phyloP scores from a whole-genome alignment of 1,139 yeast genomes.

The Magnusiomyces paraingens region DNA sequence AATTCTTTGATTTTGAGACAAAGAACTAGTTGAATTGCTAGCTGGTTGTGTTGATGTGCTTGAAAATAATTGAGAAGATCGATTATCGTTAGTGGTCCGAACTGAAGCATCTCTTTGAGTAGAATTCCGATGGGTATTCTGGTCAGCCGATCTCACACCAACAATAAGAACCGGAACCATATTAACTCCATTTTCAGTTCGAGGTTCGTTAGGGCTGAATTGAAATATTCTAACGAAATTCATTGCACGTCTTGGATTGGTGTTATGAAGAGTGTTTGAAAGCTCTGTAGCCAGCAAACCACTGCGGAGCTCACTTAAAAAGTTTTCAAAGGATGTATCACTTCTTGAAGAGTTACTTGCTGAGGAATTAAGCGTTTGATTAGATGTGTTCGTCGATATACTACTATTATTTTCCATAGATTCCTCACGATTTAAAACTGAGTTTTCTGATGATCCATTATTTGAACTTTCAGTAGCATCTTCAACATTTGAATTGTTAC shows the following conservation, averaged over 20 bases:
- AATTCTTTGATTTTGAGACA: no score
- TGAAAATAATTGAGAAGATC: no score
- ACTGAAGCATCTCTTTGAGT: no score
- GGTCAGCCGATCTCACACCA: conserved; percentile 45
- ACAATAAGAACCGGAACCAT: conserved; percentile 49
- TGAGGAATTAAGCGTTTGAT: background rate
- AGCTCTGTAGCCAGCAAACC: conserved; percentile 39
- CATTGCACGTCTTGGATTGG: conserved; percentile 22
- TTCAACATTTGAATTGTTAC: background rate
- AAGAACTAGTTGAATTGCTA: no score
- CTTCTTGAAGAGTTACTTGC: conserved; percentile 13
- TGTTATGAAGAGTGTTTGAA: conserved; percentile 18
- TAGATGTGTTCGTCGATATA: background rate
- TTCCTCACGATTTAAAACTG: background rate
- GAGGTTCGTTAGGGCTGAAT: conserved; percentile 25
- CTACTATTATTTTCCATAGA: background rate
- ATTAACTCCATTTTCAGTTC: conserved; percentile 9
- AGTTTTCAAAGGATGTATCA: conserved; percentile 35
- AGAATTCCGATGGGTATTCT: conserved; percentile 6
- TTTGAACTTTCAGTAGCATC: background rate
- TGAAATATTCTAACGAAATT: conserved; percentile 51
- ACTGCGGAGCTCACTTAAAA: conserved; percentile 36
- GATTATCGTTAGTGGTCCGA: no score
- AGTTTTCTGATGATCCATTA: background rate
- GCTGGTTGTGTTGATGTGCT: no score